A percentile compares a stretch with the other conserved stretches of the same genome.
These are phyloP conservation scores for Boletus smithii DNA, from an alignment of 1,284 basidiomycete genomes.

Conservation along the genomic window DNA sequence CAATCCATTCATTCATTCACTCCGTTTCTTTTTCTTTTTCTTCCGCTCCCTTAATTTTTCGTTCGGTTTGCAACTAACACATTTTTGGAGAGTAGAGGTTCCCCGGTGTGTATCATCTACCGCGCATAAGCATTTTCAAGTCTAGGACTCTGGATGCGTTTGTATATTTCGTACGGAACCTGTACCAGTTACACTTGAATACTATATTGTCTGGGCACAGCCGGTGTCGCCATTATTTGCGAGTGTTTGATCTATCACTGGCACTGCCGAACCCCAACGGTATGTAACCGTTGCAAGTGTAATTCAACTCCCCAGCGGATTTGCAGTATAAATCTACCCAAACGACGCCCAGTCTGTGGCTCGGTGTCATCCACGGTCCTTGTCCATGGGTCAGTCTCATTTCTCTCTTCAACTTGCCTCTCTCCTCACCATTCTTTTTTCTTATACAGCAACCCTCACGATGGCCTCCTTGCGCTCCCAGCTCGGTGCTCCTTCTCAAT, in stretches of 20 bases:
- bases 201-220: neutral
- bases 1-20: constrained; percentile 7
- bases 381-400: constrained; percentile 25
- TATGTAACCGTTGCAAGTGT: constrained; percentile 8
- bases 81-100: constrained; percentile 14
- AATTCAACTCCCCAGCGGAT: constrained; percentile 28
- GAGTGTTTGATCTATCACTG: constrained; percentile 18
- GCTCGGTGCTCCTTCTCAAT: constrained; percentile 33
- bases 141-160: neutral
- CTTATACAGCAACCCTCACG: constrained; percentile 35
- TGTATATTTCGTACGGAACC: constrained; percentile 18
- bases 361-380: constrained; percentile 30
- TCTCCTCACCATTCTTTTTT: constrained; percentile 10
- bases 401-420: neutral
- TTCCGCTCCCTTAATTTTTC: constrained; percentile 11
- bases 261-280: constrained; percentile 34
- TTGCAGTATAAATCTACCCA: constrained; percentile 29
- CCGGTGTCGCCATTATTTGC: too few relatives aligned
- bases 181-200: constrained; percentile 20
- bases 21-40: neutral
- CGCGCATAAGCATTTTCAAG: constrained; percentile 3
- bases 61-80: constrained; percentile 16
- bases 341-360: constrained; percentile 33
- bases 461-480: constrained; percentile 31
- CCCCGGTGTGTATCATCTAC: constrained; percentile 21